phyloP scores from a whole-genome alignment of 2,329 filamentous ascomycete genomes.

The Ceratocystis lukuohia region DNA sequence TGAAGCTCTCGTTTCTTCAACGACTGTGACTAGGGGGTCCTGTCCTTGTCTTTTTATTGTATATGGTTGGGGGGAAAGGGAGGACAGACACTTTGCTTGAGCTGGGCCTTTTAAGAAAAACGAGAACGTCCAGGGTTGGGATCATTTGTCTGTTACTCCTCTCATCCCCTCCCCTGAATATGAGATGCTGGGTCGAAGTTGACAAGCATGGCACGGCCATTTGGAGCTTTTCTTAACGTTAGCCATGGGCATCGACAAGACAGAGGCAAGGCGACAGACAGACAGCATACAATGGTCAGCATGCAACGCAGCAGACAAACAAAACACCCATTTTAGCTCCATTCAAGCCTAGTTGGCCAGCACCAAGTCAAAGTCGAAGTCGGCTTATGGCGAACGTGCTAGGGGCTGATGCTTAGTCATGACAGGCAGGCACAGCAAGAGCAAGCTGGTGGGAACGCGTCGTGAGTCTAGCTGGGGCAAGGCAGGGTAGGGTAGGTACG shows the following conservation, averaged over 20 bases:
- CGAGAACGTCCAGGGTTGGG: conserved; percentile 6
- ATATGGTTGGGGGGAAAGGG: not conserved
- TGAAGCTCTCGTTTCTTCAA: conserved; percentile 9
- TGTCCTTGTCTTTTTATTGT: conserved; percentile 1
- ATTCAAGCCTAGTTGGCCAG: not conserved
- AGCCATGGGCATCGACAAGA: not conserved
- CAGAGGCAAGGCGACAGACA: not conserved
- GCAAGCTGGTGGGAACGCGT: not conserved
- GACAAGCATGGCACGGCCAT: conserved; percentile 17
- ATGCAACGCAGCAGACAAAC: not conserved
- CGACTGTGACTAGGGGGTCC: conserved; percentile 10
- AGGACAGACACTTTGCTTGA: not conserved
- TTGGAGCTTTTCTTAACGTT: conserved; percentile 11
- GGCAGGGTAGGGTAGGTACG: not conserved
- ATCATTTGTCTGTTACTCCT: not conserved
- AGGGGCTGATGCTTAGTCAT: not conserved
- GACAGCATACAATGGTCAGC: not conserved
- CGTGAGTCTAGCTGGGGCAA: not conserved
- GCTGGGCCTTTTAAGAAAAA: not conserved
- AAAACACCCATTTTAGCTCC: not conserved
- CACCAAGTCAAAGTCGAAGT: no score
- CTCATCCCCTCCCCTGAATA: conserved; percentile 11
- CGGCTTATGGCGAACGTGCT: no score
- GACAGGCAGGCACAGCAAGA: not conserved
- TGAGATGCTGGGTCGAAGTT: conserved; percentile 7